Evolutionary conservation across 2,329 filamentous ascomycete genomes (phyloP).

Genomic region (Gaeumannomyces tritici): DNA sequence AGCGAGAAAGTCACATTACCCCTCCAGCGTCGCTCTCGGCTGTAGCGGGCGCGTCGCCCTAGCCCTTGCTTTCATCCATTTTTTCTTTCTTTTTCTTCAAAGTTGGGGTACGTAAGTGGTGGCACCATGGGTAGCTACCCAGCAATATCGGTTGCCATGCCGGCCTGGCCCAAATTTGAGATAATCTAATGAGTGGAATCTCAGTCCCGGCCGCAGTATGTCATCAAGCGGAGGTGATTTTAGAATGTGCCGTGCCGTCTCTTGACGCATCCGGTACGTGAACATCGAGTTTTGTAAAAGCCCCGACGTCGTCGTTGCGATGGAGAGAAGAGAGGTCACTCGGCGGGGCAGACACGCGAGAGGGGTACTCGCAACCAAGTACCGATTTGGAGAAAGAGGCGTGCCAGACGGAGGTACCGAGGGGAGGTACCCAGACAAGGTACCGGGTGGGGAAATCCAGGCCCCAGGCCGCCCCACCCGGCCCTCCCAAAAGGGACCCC

Average conservation of each 20-base stretch:
- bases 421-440: background rate
- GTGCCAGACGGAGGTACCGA: too few relatives aligned
- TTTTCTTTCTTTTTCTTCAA: too few relatives aligned
- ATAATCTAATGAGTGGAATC: background rate
- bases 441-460: background rate
- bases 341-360: background rate
- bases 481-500: background rate
- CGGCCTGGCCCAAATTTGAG: background rate
- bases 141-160: background rate
- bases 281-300: background rate
- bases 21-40: background rate
- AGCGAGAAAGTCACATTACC: background rate
- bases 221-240: background rate
- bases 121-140: too few relatives aligned
- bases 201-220: background rate
- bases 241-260: background rate
- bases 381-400: background rate
- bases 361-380: background rate
- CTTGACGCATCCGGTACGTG: background rate
- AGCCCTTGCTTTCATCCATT: too few relatives aligned
- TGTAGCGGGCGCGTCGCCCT: too few relatives aligned
- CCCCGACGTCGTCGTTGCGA: background rate
- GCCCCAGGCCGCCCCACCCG: background rate
- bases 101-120: too few relatives aligned
- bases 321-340: too few relatives aligned